Conservation (phyloP, 2,329 filamentous ascomycete genomes). For the Coniosporium tulheliwenetii region DNA sequence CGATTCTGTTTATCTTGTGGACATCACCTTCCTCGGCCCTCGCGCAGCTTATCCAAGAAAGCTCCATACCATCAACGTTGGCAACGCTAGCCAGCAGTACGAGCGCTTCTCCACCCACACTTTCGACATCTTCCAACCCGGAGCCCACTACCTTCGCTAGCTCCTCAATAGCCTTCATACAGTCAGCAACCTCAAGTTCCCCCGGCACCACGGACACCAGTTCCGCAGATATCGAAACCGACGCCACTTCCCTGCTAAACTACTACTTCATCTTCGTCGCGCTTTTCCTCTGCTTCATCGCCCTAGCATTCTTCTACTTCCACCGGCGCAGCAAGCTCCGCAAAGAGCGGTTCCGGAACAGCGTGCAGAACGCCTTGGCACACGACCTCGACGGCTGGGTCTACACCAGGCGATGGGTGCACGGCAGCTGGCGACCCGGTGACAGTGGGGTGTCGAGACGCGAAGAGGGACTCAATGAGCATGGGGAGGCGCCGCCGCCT, state of each 20-base stretch:
- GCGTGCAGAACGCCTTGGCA: conserved; percentile 17
- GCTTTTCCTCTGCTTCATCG: conserved; percentile 31
- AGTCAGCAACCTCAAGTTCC: not conserved
- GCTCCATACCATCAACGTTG: too few relatives aligned
- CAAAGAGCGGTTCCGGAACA: conserved; percentile 10
- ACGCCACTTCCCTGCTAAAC: conserved; percentile 19
- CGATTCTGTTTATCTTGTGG: too few relatives aligned
- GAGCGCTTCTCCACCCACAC: too few relatives aligned
- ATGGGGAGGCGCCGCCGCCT: conserved; percentile 49
- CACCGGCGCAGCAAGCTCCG: conserved; percentile 23
- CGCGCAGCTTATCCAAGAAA: too few relatives aligned
- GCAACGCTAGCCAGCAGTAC: too few relatives aligned
- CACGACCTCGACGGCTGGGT: conserved; percentile 20
- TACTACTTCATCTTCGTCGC: conserved; percentile 43
- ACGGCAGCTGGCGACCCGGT: conserved; percentile 9
- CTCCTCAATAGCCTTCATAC: too few relatives aligned
- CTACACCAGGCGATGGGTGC: conserved; percentile 13
- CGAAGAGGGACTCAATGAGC: conserved; percentile 41
- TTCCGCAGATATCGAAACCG: conserved; percentile 1
- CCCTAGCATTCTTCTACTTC: conserved; percentile 29
- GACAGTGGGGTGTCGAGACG: conserved; percentile 4
- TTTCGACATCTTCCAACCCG: too few relatives aligned
- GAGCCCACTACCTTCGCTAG: too few relatives aligned
- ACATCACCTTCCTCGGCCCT: too few relatives aligned
- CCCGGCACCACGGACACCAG: not conserved